Base-by-base conservation (phyloP, 148 eudicot genomes). In the Polygonum maritimum region DNA sequence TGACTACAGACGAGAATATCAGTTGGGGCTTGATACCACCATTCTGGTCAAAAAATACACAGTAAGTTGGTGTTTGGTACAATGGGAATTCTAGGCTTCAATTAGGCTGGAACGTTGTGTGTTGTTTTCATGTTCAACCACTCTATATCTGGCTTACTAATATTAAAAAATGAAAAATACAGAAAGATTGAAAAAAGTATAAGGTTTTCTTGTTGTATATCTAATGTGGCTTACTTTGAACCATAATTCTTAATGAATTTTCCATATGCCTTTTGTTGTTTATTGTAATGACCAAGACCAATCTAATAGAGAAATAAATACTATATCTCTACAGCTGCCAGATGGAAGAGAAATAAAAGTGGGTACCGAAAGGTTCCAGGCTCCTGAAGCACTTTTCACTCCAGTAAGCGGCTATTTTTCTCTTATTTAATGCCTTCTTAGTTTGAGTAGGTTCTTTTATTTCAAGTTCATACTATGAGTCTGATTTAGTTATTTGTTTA, bases 281-380 rank as follows among this genome's bases (percentile, higher is more conserved):
- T 58, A n/a, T 77, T 51, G 54, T n/a, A 9, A 48, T 55, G 51
- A 52, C 47, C 31, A 26, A 26, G 31, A 26, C 31, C 58, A n/a
- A 63, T 54, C 74, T 4, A 72, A 22, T 14, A 26, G 57, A 60
- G 9, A 75, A 54, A 48, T 78, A 75, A 75, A 67, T 33, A 14
- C 33, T 75, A 19, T 41, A 36, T 80, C 76, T 70, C 12, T 75
- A 75, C 87, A 95, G 98, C 84, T 95, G 74, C 98, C 98, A 75
- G 98, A 95, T 88, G 98, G 98, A 82, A 90, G 98, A 80, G 86
- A 89, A 75, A 87, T 95, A 75, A 95, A 95, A 88, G 98, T 95
- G 80, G 98, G 97, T 73, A 95, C 97, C 10, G 98, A 95, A 78
- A 75, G 98, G 71, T 95, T 95, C 85, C 98, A 95, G 85, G 98